Conservation (phyloP, 1,139 yeast species). For the Suhomyces maxii region DNA sequence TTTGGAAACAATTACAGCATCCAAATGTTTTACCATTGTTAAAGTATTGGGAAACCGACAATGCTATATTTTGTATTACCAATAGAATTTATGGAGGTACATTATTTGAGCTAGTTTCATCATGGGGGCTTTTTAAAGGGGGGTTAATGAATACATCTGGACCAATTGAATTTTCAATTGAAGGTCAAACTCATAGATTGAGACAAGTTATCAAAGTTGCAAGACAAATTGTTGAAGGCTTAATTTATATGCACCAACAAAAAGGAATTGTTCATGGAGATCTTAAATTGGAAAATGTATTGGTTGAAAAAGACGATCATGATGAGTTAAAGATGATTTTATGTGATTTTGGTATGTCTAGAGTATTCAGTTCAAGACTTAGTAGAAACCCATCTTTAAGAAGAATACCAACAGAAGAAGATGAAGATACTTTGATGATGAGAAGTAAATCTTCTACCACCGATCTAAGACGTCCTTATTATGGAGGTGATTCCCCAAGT, state of each 20-base stretch:
- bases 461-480: conserved; percentile 35
- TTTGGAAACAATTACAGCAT: conserved; percentile 74
- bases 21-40: conserved; percentile 63
- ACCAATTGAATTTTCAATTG: conserved; percentile 32
- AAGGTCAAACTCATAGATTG: conserved; percentile 26
- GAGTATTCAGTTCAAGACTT: conserved; percentile 34
- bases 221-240: conserved; percentile 59
- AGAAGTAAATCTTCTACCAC: conserved; percentile 51
- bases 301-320: conserved; percentile 46
- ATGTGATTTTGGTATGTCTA: conserved; percentile 89
- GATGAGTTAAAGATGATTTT: conserved; percentile 41
- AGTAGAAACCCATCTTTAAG: conserved; percentile 26
- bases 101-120: conserved; percentile 69
- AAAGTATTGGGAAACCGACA: conserved; percentile 59
- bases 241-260: conserved; percentile 67
- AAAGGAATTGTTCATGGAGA: conserved; percentile 84
- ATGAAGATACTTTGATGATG: conserved; percentile 21
- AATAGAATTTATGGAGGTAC: conserved; percentile 79
- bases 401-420: conserved; percentile 3
- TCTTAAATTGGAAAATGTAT: conserved; percentile 80
- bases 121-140: conserved; percentile 55
- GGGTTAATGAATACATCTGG: conserved; percentile 31
- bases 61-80: conserved; percentile 71
- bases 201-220: conserved; percentile 32
- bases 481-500: conserved; percentile 34